Percentiles rank a stretch among this genome's conserved stretches.
phyloP scores from a whole-genome alignment of 169 alveolate genomes.

The Eimeria maxima region DNA sequence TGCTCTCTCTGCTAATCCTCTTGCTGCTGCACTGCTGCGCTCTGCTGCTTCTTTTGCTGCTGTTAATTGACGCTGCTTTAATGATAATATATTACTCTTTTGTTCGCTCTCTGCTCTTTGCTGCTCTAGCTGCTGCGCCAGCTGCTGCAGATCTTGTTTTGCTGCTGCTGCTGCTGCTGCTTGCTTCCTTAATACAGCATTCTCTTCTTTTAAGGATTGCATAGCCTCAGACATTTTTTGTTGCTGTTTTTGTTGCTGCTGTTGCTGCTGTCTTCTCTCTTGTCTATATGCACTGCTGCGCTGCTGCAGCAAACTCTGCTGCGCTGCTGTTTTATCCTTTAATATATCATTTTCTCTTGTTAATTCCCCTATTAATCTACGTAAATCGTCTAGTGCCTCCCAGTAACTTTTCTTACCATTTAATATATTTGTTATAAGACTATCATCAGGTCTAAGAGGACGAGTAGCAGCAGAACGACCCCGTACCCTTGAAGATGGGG shows the following conservation, averaged over 20 bases:
- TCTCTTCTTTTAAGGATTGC: conserved; percentile 6
- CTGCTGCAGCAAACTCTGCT: conserved; percentile 41
- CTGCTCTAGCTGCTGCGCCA: conserved; percentile 40
- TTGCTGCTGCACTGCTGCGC: conserved; percentile 24
- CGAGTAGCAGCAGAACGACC: background rate
- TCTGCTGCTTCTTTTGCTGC: conserved; percentile 6
- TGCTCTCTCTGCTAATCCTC: conserved; percentile 15
- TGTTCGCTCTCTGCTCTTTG: conserved; percentile 40
- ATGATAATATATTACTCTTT: background rate
- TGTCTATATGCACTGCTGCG: background rate
- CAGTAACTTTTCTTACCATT: conserved; percentile 74
- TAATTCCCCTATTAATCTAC: conserved; percentile 25
- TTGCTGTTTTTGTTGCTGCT: conserved; percentile 32
- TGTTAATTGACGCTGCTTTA: background rate
- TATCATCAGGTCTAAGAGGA: conserved; percentile 63
- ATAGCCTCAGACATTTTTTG: background rate
- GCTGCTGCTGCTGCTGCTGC: conserved; percentile 21
- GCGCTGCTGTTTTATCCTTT: conserved; percentile 12
- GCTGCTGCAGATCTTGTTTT: conserved; percentile 56
- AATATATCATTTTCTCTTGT: conserved; percentile 43
- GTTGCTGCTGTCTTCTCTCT: conserved; percentile 39
- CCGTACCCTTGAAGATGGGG: background rate
- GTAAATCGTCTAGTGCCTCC: conserved; percentile 78
- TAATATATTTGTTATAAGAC: conserved; percentile 52
- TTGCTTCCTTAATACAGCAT: background rate